These are phyloP conservation scores for Fragilariopsis cylindrus DNA, from an alignment of 108 stramenopile genomes.

Conservation along the genomic window DNA sequence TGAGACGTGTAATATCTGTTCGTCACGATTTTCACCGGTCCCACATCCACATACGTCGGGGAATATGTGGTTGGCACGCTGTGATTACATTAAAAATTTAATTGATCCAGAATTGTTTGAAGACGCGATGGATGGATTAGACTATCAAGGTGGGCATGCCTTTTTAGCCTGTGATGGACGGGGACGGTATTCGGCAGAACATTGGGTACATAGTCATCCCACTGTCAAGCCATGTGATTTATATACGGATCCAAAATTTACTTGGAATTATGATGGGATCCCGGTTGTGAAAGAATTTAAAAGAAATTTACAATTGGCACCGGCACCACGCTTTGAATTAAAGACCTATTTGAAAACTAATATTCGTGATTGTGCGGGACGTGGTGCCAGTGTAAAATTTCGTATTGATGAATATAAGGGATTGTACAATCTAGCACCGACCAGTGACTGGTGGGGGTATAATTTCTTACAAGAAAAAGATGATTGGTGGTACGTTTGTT, in stretches of 20 bases:
- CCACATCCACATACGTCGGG: constrained; percentile 47
- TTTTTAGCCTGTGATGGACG: constrained; percentile 11
- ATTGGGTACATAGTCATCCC: constrained; percentile 45
- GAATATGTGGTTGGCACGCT: constrained; percentile 47
- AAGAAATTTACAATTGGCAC: background rate
- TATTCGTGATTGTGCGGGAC: background rate
- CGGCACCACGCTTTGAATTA: constrained; percentile 5
- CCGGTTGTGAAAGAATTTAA: background rate
- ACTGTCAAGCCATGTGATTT: constrained; percentile 41
- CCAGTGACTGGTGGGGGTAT: constrained; percentile 3
- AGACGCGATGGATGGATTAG: constrained; percentile 1
- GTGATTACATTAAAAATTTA: constrained; percentile 37
- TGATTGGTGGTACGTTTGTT: background rate
- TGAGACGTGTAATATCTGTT: constrained; percentile 40
- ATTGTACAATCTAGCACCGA: background rate
- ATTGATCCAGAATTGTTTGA: constrained; percentile 25
- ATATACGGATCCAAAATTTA: constrained; percentile 5
- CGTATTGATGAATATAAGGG: constrained; percentile 3
- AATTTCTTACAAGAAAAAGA: background rate
- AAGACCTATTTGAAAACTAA: background rate
- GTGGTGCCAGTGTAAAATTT: background rate
- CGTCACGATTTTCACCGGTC: constrained; percentile 35
- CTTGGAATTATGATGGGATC: constrained; percentile 14
- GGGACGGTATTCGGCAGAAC: constrained; percentile 36
- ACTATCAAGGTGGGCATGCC: background rate